Evolutionary conservation across 2,329 filamentous ascomycete genomes (phyloP), one percentile per base, ranked within the genome.

Genomic region (Pyricularia grisea): DNA sequence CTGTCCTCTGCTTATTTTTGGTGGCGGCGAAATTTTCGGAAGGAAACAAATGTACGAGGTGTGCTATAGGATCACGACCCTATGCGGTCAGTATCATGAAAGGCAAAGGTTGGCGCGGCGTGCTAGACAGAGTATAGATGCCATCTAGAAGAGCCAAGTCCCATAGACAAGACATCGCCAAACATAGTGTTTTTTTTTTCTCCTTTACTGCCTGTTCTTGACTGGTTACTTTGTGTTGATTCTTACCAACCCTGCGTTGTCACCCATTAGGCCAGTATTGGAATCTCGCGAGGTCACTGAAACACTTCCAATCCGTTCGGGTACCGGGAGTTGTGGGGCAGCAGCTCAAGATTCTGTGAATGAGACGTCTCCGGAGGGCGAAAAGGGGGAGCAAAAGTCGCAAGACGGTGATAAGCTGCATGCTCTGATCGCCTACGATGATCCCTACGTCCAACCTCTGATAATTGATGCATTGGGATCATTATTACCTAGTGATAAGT

Each of bases 391-490:
- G 25, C 27, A 63, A 30, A 27, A 17, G 17, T 7, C 14, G 11
- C 3, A 28, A 12, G 3, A 4, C 60, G 17, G 3, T 63, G 74
- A 80, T 69, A 78, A 81, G 60, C 78, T 93, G 72, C 89, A 92
- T 79, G 92, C 92, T 67, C 78, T 94, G 67, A 82, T 97, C 74
- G 85, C 93, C 75, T 97, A 97, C 78, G 92, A 93, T 74, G 93
- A 97, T 76, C 77, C 84, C 64, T 99, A 98, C 76, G 92, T 98
- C 10, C 92, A 97, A 75, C 92, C 92, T 1, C 85, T 98, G 58
- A 90, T 98, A 70, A 78, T 93, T 65, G 81, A 86, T 25, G 92
- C 93, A n/a, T 81, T 98, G 27, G 76, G 87, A 67, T 81, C 85
- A 4, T 80, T 87, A 28, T 82, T 95, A 7, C 86, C 90, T 0